Base-by-base conservation (phyloP, 2,329 filamentous ascomycete genomes). In the Lasiodiplodia theobromae region DNA sequence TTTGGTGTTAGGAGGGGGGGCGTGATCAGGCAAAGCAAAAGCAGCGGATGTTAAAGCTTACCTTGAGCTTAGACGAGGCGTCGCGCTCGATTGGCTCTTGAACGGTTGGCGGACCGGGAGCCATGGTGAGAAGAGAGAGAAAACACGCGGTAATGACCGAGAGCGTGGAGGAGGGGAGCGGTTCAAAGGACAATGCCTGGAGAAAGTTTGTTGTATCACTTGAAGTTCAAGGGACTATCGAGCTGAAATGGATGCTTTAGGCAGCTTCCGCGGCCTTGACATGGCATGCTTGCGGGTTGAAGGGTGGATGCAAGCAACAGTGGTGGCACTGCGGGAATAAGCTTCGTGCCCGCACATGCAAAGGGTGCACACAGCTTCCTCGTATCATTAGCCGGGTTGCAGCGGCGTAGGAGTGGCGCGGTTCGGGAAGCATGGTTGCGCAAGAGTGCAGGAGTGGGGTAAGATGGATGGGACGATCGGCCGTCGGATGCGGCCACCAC, bases 1-100 rank as follows among this genome's bases (percentile, higher is more conserved):
- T 23, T 64, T 64, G 10, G 40, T 25, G 40, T 5, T 23, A n/a
- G 40, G n/a, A 37, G 28, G 8, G 14, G 28, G 8, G 14, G 21
- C 25, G 11, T 28, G 37, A 37, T n/a, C 1, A 34, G 31, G 12
- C 4, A n/a, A 11, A 11, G 25, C 4, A 28, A 28, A 28, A 28
- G 28, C 28, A 28, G 28, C 28, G 28, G 28, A 31, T 5, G 16
- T 28, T 28, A 3, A 38, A 4, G 58, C 70, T 62, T 74, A 76
- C 77, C 54, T 78, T 68, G 12, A 79, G 72, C 54, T 70, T 76
- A 53, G 70, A 74, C 2, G 66, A 66, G 5, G 71, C 67, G 64
- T 74, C 72, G 23, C 77, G 70, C 34, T 74, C 64, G 60, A 75
- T 73, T 65, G 77, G 74, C 63, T 72, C 69, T 4, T 77, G 73